Percentiles rank a stretch among this genome's conserved stretches.
Evolutionary conservation across 345 rosid genomes (phyloP).

Genomic region (Rubroshorea leprosula): DNA sequence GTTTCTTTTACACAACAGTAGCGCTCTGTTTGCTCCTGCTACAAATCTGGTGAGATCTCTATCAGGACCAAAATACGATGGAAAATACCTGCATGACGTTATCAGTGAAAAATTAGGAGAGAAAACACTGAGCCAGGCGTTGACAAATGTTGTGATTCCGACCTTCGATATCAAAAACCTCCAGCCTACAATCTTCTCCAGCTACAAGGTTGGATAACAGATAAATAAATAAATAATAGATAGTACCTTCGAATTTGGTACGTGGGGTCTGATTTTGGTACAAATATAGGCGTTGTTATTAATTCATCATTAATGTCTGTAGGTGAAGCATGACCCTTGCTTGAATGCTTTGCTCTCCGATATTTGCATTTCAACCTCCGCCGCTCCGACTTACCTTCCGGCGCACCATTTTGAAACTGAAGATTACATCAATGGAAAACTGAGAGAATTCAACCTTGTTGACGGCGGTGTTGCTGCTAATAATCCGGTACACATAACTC

Average conservation of each 20-base stretch:
- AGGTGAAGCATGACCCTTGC: conserved; percentile 21
- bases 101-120: conserved; percentile 44
- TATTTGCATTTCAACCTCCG: conserved; percentile 56
- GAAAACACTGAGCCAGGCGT: conserved; percentile 39
- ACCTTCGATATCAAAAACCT: conserved; percentile 65
- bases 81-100: conserved; percentile 41
- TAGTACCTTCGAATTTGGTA: too few species aligned
- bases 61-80: conserved; percentile 59
- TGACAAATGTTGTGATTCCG: conserved; percentile 73
- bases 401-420: conserved; percentile 36
- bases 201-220: conserved; percentile 37
- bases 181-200: conserved; percentile 63
- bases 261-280: too few species aligned
- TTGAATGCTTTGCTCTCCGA: conserved; percentile 48
- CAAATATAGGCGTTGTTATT: not conserved
- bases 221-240: too few species aligned
- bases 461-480: conserved; percentile 86
- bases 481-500: conserved; percentile 39
- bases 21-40: conserved; percentile 24
- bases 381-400: conserved; percentile 67
- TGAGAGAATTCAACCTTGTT: conserved; percentile 48
- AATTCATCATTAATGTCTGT: not conserved
- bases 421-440: conserved; percentile 24
- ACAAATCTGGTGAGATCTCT: conserved; percentile 33
- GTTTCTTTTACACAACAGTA: not conserved